A percentile compares a stretch with the other conserved stretches of the same genome.
These are phyloP conservation scores for Kluyveromyces sp. DNA, from an alignment of 1,139 yeast species.

Conservation along the genomic window DNA sequence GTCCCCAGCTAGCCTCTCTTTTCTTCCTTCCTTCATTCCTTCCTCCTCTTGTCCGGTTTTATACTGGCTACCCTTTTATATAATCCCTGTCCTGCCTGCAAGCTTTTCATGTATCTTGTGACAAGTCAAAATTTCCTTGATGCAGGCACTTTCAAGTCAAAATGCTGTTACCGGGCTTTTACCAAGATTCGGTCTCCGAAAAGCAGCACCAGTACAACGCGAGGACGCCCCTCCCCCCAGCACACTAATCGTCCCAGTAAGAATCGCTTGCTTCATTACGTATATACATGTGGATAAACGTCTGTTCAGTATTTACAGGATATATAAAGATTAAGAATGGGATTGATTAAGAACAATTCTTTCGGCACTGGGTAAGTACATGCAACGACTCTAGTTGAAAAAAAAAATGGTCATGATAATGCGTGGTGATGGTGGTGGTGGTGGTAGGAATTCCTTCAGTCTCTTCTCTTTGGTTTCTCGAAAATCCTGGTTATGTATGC, in stretches of 20 bases:
- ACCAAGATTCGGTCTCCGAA: too few species aligned
- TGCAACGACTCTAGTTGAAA: neutral
- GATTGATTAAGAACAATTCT: too few species aligned
- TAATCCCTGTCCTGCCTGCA: neutral
- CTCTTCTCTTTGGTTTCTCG: slow-evolving; percentile 18
- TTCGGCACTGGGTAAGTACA: neutral
- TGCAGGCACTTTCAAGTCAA: neutral
- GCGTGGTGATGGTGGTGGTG: neutral
- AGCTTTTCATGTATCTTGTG: neutral
- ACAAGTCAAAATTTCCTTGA: neutral
- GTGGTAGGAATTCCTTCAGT: neutral
- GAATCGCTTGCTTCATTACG: too few species aligned
- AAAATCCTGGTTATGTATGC: slow-evolving; percentile 18
- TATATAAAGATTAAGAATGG: too few species aligned
- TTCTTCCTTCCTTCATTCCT: too few species aligned
- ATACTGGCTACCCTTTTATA: neutral
- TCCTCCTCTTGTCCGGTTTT: too few species aligned
- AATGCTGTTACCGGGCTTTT: neutral
- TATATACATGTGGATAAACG: too few species aligned
- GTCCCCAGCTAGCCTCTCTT: neutral
- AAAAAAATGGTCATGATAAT: neutral
- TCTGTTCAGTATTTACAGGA: too few species aligned
- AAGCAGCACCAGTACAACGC: too few species aligned
- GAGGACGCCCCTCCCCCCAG: too few species aligned
- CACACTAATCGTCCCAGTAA: too few species aligned